phyloP scores from a whole-genome alignment of 805 yeast genomes.

The Saccharomyces cerevisiae region DNA sequence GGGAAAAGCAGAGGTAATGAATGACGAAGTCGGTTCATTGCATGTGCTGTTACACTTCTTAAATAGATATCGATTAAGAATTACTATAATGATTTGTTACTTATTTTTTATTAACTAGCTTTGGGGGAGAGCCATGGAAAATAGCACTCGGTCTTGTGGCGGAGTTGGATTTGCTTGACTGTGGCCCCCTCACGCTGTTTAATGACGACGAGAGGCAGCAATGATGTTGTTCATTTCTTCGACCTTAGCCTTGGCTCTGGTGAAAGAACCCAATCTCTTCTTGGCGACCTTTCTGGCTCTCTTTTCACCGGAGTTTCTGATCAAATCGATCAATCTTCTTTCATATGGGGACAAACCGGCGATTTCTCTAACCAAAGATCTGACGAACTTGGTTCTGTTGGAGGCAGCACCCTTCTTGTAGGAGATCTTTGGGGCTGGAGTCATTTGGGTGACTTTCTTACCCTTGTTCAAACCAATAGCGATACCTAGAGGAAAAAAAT shows the following conservation, averaged over 20 bases:
- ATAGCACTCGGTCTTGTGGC: neutral
- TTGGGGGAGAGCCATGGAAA: constrained; percentile 5
- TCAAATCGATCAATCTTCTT: constrained; percentile 97
- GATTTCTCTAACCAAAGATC: constrained; percentile 92
- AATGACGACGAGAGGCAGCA: constrained; percentile 94
- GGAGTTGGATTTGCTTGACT: neutral
- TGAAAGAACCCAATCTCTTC: constrained; percentile 99
- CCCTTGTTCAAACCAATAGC: constrained; percentile 99
- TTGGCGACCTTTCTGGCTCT: constrained; percentile 99
- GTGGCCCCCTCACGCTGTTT: constrained; percentile 21
- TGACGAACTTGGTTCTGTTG: constrained; percentile 92
- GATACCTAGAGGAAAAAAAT: constrained; percentile 44
- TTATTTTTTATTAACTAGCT: constrained; percentile 2
- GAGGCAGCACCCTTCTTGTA: constrained; percentile 95
- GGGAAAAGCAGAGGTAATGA: neutral
- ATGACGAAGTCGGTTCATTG: constrained; percentile 7
- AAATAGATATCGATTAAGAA: constrained; percentile 2
- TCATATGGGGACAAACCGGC: constrained; percentile 99
- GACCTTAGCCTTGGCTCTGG: constrained; percentile 99
- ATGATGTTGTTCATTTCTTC: constrained; percentile 96
- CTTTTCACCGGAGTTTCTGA: constrained; percentile 99
- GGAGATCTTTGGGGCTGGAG: constrained; percentile 80
- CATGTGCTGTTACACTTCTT: neutral
- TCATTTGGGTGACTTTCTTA: constrained; percentile 84
- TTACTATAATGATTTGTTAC: constrained; percentile 5